phyloP scores from a whole-genome alignment of 2,329 filamentous ascomycete species.

The Verticillium klebahnii region DNA sequence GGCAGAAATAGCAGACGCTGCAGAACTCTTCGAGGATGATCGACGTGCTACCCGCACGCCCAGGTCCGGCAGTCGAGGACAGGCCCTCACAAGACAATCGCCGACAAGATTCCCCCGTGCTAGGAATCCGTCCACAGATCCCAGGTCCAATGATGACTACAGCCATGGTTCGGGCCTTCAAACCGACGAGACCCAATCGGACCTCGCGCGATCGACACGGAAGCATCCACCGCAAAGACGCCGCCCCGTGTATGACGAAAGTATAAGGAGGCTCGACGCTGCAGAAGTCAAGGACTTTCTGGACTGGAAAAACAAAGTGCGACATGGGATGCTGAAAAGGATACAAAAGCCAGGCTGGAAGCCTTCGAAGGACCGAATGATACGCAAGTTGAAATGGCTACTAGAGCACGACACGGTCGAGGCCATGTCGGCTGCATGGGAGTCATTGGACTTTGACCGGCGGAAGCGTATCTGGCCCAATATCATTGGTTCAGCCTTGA shows the following conservation, averaged over 20 bases:
- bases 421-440: conserved; percentile 29
- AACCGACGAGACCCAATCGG: neutral
- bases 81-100: neutral
- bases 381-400: conserved; percentile 17
- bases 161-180: neutral
- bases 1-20: neutral
- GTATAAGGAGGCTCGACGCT: neutral
- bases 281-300: neutral
- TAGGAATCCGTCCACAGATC: neutral
- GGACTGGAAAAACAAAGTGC: conserved; percentile 11
- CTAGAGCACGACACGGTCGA: conserved; percentile 21
- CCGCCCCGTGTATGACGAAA: neutral
- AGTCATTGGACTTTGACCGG: conserved; percentile 17
- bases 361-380: conserved; percentile 17
- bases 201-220: neutral
- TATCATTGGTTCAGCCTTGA: conserved; percentile 30
- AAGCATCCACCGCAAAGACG: neutral
- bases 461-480: conserved; percentile 24
- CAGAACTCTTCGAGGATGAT: neutral
- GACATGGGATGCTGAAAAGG: neutral
- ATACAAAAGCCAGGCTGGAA: conserved; percentile 16
- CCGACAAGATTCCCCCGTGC: neutral
- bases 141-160: neutral
- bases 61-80: neutral
- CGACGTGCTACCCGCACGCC: neutral